Evolutionary conservation across 805 yeast genomes (phyloP), one percentile per base, ranked within the genome.

Genomic region (Ogataea parapolymorpha): DNA sequence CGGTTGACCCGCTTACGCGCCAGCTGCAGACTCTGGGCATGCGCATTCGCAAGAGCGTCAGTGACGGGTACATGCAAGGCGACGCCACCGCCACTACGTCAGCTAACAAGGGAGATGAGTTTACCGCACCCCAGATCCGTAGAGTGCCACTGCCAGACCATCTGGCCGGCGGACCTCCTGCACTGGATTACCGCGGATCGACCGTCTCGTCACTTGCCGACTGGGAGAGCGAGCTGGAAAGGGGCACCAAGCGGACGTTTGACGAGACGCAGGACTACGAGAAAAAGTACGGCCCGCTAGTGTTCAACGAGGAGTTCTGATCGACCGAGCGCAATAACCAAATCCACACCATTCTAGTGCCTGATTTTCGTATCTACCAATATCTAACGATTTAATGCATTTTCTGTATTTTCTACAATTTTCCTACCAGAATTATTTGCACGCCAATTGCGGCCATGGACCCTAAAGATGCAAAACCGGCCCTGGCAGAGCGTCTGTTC

Each of bases 31-130:
- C 80, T 0, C 55, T 82, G 5, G 89, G 88, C 0, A 82, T 81
- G 87, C 70, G 87, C 47, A 77, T 84, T 44, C 72, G 91, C 54
- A 80, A 81, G 50, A 70, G 83, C 2, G 77, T 83, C 3, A 68
- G 75, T 25, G 79, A 80, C 32, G 89, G 89, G 1, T 80, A 81
- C 51, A 45, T 46, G 38, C 18, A 23, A 30, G 42, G 37, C 28
- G 33, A 39, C 17, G 20, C 15, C 14, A 24, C 12, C 6, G 34
- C 18, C 7, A 4, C 15, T 14, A 27, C 14, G 15, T 24, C 24
- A 13, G 27, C 30, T 7, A 4, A 17, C 16, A 29, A 18, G 14
- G n/a, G 22, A 11, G 29, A 26, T 9, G 30, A 29, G 25, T 7
- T 11, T 3, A n/a, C 17, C 18, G 37, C 39, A 13, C 33, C 37